Conservation (phyloP, 306 rosid species). For the Quercus glauca region DNA sequence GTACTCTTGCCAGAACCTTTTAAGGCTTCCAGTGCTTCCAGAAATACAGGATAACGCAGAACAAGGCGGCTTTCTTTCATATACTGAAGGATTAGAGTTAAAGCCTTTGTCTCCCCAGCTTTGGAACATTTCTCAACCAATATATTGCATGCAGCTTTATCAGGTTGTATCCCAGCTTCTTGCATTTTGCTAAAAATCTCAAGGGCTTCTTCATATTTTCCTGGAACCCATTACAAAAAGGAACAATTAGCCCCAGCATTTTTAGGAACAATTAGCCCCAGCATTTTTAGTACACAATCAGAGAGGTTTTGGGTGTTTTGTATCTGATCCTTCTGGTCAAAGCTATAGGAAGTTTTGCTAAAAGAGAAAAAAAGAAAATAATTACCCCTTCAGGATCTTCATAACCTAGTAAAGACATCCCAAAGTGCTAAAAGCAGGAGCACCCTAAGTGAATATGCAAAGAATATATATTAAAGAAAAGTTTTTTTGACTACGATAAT, state of each 20-base stretch:
- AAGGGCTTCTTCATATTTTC: conserved; percentile 68
- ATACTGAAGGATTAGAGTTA: conserved; percentile 53
- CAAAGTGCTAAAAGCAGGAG: not conserved
- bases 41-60: conserved; percentile 68
- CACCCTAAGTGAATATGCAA: too few relatives aligned
- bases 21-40: conserved; percentile 52
- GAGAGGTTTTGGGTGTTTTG: not conserved
- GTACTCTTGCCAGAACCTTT: conserved; percentile 48
- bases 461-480: too few relatives aligned
- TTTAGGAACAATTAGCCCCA: not conserved
- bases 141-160: conserved; percentile 85
- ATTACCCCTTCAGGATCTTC: not conserved
- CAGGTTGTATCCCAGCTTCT: conserved; percentile 76
- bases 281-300: not conserved
- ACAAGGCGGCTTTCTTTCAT: conserved; percentile 69
- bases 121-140: conserved; percentile 65
- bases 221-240: conserved; percentile 40
- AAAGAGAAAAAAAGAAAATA: not conserved
- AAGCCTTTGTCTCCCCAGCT: conserved; percentile 43
- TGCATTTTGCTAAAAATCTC: conserved; percentile 74
- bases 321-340: not conserved
- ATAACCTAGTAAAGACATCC: not conserved
- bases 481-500: too few relatives aligned
- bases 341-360: not conserved
- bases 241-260: not conserved